A percentile compares a stretch with the other conserved stretches of the same genome.
These are phyloP conservation scores for Emmonsiellopsis sp. DNA, from an alignment of 2,329 filamentous ascomycete genomes.

Conservation along the genomic window DNA sequence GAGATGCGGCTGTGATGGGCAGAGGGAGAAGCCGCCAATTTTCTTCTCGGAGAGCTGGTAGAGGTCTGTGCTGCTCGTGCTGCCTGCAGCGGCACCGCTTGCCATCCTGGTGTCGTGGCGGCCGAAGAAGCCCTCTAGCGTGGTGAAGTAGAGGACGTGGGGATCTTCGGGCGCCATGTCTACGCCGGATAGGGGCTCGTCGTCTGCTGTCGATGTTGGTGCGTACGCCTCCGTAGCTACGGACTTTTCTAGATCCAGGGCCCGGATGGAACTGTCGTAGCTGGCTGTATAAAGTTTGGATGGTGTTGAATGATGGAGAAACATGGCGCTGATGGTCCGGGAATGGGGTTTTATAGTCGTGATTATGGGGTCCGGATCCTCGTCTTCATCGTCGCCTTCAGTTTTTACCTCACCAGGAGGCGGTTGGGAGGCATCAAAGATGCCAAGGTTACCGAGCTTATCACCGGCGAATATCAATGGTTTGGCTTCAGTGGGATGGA, in stretches of 20 bases:
- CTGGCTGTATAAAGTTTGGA: slow-evolving; percentile 76
- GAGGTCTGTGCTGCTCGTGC: slow-evolving; percentile 48
- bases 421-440: slow-evolving; percentile 79
- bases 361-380: slow-evolving; percentile 63
- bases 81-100: slow-evolving; percentile 7
- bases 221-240: slow-evolving; percentile 74
- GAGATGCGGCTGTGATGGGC: slow-evolving; percentile 70
- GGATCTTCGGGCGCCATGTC: slow-evolving; percentile 65
- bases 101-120: slow-evolving; percentile 65
- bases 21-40: slow-evolving; percentile 84
- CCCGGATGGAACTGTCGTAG: slow-evolving; percentile 86
- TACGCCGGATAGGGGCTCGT: slow-evolving; percentile 73
- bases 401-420: slow-evolving; percentile 40
- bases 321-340: slow-evolving; percentile 76
- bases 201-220: slow-evolving; percentile 57
- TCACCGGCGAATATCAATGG: slow-evolving; percentile 87
- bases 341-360: slow-evolving; percentile 85
- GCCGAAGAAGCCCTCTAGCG: slow-evolving; percentile 69
- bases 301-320: slow-evolving; percentile 62
- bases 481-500: slow-evolving; percentile 81
- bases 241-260: slow-evolving; percentile 72
- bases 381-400: slow-evolving; percentile 55
- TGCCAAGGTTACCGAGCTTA: slow-evolving; percentile 80
- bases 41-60: slow-evolving; percentile 83
- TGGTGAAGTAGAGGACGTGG: slow-evolving; percentile 76